Evolutionary conservation across 768 basidiomycete species (phyloP), one percentile per base, ranked within the genome.

Genomic region (Lepiota brunneoincarnata): DNA sequence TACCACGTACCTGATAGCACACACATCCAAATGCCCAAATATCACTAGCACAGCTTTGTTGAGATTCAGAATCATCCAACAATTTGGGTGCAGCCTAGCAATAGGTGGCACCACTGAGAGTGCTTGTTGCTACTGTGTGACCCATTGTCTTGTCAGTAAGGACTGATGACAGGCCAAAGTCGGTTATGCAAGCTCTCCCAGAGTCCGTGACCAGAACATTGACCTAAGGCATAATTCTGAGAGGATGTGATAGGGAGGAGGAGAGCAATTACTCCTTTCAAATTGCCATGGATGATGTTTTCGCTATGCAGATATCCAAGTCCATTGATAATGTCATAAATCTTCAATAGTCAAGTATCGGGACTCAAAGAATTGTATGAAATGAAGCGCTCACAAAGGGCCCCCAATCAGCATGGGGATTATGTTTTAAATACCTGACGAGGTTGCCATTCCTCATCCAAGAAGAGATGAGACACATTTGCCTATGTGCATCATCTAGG

Each of bases 21-120:
- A 58, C 53, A 37, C 60, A 58, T 6, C 53, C 56, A 50, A 60
- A 54, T 26, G 61, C 49, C 45, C 60, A 62, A 21, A 59, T 45
- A 26, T 61, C 59, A 51, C 56, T 61, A 5, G 51, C 58, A 1
- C 39, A 15, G 23, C 39, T 38, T 15, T 34, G 52, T 6, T n/a
- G 7, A 17, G 41, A 10, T 17, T 44, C 34, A 12, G 37, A 46
- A 12, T 54, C 40, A 11, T 57, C 17, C 12, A n/a, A n/a, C n/a
- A 62, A 39, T 41, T 62, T 59, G 12, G 59, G 59, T 31, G 61
- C 56, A 34, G 57, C 49, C 61, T 59, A 62, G 26, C 61, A 31
- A 28, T 49, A 21, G 14, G 49, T 50, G 34, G 44, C 45, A 11
- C 54, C 49, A 31, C 6, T 15, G 39, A 28, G 9, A 3, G 21